Percentiles rank a stretch among this genome's conserved stretches.
Conservation (phyloP, 2,329 filamentous ascomycete genomes). For the Sporothrix protearum region DNA sequence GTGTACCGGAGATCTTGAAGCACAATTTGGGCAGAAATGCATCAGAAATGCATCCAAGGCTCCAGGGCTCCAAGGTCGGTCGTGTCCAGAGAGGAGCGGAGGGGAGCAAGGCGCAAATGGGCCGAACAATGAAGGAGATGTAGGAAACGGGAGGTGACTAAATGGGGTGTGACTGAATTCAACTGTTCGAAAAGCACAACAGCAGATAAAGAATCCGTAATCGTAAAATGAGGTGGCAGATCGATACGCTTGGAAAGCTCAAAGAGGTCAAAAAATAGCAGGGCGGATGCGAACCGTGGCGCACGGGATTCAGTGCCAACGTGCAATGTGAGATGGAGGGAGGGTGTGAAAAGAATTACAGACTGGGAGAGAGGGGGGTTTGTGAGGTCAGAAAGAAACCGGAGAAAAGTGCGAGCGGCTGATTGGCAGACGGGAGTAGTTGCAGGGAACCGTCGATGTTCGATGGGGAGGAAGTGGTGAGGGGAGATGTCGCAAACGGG, state of each 20-base stretch:
- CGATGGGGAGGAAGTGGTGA: background rate
- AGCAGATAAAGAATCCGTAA: background rate
- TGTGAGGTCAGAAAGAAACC: background rate
- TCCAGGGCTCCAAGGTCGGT: background rate
- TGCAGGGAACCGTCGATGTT: background rate
- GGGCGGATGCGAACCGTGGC: slow-evolving; percentile 17
- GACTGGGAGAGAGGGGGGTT: background rate
- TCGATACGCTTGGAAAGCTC: slow-evolving; percentile 11
- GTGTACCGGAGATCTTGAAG: slow-evolving; percentile 13
- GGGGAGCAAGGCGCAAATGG: background rate
- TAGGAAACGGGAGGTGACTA: background rate
- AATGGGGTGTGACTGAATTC: no score
- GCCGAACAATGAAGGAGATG: background rate
- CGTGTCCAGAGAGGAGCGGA: background rate
- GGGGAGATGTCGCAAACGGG: background rate
- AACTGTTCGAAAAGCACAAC: slow-evolving; percentile 13
- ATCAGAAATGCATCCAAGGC: background rate
- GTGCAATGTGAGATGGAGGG: slow-evolving; percentile 10
- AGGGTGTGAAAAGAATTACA: slow-evolving; percentile 3
- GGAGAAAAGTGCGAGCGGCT: background rate
- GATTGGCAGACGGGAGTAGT: slow-evolving; percentile 13
- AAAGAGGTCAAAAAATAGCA: background rate
- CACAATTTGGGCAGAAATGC: slow-evolving; percentile 23
- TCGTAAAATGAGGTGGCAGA: background rate
- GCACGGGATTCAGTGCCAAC: slow-evolving; percentile 4